Percentiles rank a stretch among this genome's conserved stretches.
These are phyloP conservation scores for Amyloporia xantha DNA, from an alignment of 768 basidiomycete genomes.

Conservation along the genomic window DNA sequence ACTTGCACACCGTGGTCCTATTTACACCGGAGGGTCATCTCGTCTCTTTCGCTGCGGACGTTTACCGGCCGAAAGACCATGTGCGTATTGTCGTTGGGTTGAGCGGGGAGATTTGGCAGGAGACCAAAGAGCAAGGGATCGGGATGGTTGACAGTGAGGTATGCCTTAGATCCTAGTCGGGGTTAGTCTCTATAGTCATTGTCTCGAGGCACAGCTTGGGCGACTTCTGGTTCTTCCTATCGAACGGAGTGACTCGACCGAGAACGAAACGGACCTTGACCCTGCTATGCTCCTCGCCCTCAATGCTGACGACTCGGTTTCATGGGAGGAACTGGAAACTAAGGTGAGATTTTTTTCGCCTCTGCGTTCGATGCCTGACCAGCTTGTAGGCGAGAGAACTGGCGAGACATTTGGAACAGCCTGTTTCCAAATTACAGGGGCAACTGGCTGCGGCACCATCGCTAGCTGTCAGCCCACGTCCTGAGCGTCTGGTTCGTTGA, in stretches of 20 bases:
- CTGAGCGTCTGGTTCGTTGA: conserved; percentile 11
- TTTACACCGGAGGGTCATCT: conserved; percentile 72
- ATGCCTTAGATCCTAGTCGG: no score
- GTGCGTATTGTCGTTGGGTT: conserved; percentile 68
- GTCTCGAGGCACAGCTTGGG: conserved; percentile 65
- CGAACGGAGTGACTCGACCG: conserved; percentile 14
- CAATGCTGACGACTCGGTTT: conserved; percentile 50
- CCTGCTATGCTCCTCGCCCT: conserved; percentile 69
- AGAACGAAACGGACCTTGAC: conserved; percentile 24
- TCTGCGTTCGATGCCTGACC: not conserved
- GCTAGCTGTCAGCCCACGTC: conserved; percentile 11
- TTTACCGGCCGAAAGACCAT: conserved; percentile 60
- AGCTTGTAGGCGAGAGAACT: conserved; percentile 18
- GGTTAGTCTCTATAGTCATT: no score
- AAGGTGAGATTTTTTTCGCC: conserved; percentile 39
- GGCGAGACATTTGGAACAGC: conserved; percentile 19
- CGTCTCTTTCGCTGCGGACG: conserved; percentile 55
- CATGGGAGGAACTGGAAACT: conserved; percentile 59
- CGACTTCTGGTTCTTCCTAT: conserved; percentile 64
- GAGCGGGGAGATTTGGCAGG: conserved; percentile 72
- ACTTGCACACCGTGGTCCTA: conserved; percentile 64
- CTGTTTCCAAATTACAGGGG: conserved; percentile 16
- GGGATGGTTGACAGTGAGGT: conserved; percentile 82
- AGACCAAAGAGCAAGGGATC: conserved; percentile 55
- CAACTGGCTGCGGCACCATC: conserved; percentile 14